Percentiles rank a stretch among this genome's conserved stretches.
phyloP scores from a whole-genome alignment of 768 basidiomycete species.

The Tubosaeta sp. region DNA sequence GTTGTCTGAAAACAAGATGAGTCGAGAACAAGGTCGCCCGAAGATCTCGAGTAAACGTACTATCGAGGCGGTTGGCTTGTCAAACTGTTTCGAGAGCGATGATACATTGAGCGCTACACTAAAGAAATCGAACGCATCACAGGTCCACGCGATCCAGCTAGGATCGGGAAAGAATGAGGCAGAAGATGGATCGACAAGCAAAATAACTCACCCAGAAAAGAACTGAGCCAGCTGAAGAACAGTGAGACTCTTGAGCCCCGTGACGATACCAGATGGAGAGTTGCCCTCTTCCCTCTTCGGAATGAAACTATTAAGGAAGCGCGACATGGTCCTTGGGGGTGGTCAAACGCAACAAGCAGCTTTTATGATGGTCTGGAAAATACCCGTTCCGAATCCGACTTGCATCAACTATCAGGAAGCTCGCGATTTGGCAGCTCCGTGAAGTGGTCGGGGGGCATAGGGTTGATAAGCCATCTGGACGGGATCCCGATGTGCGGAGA shows the following conservation, averaged over 20 bases:
- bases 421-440: background rate
- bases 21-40: background rate
- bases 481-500: background rate
- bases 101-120: conserved; percentile 60
- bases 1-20: conserved; percentile 45
- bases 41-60: conserved; percentile 27
- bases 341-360: background rate
- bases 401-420: background rate
- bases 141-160: conserved; percentile 86
- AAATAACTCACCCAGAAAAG: conserved; percentile 43
- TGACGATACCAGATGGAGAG: conserved; percentile 35
- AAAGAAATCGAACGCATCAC: conserved; percentile 87
- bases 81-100: conserved; percentile 47
- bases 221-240: conserved; percentile 58
- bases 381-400: background rate
- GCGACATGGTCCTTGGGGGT: conserved; percentile 12
- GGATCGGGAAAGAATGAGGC: background rate
- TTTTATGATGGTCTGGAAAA: conserved; percentile 15
- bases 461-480: background rate
- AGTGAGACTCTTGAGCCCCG: conserved; percentile 43
- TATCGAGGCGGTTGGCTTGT: conserved; percentile 38
- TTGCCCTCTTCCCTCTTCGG: conserved; percentile 43
- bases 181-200: background rate
- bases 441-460: background rate
- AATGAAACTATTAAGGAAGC: conserved; percentile 44